A percentile compares a stretch with the other conserved stretches of the same genome.
phyloP scores from a whole-genome alignment of 371 early-diverging fungal genomes.

The Lichtheimia hyalospora region DNA sequence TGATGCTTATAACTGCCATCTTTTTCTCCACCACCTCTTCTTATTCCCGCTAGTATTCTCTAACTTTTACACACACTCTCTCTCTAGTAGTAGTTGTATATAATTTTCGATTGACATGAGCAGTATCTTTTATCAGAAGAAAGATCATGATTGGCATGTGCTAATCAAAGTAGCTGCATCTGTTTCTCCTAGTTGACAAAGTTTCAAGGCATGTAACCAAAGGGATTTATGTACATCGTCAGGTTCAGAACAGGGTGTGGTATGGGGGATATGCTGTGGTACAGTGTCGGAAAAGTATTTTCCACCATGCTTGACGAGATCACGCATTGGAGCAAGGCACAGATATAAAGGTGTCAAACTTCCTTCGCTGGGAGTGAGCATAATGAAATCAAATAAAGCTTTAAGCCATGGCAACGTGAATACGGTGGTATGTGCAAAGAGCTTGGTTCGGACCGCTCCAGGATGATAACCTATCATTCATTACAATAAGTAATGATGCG shows the following conservation, averaged over 20 bases:
- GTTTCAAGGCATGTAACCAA: background rate
- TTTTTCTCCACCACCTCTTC: no score
- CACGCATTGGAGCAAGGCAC: conserved; percentile 9
- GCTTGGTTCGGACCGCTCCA: conserved; percentile 39
- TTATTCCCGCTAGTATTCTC: no score
- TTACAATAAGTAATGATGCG: no score
- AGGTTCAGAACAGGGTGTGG: background rate
- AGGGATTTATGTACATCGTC: background rate
- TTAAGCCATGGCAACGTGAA: conserved; percentile 26
- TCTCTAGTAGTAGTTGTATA: no score
- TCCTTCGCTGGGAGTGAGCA: conserved; percentile 46
- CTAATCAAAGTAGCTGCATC: background rate
- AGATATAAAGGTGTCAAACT: conserved; percentile 35
- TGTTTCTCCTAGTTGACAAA: background rate
- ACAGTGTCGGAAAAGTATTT: conserved; percentile 16
- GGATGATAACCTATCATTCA: conserved; percentile 41
- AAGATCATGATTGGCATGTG: background rate
- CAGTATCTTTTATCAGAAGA: no score
- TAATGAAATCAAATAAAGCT: conserved; percentile 33
- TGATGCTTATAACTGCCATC: no score
- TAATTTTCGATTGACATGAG: no score
- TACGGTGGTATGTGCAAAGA: conserved; percentile 36
- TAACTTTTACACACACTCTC: no score
- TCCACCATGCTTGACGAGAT: background rate
- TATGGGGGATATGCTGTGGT: conserved; percentile 3